phyloP scores from a whole-genome alignment of 192 early-diverging fungal species.

The Backusella tarrabulga region DNA sequence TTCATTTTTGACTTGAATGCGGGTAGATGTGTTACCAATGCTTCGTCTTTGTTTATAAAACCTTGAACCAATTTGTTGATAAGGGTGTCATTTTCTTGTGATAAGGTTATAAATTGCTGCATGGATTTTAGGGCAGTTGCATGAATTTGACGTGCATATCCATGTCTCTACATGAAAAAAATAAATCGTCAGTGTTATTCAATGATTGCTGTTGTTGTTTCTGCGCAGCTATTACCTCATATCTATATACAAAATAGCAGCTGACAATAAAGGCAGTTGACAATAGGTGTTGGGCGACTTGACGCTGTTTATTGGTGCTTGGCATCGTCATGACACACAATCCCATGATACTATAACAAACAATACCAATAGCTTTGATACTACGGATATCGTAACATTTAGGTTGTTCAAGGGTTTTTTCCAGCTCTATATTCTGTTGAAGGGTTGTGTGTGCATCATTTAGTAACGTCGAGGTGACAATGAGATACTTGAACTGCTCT shows the following conservation, averaged over 20 bases:
- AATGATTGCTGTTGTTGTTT: not conserved
- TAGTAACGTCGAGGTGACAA: slow-evolving; percentile 52
- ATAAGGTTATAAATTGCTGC: not conserved
- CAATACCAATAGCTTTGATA: not conserved
- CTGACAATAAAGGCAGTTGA: not conserved
- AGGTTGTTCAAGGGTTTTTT: not conserved
- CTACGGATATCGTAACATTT: not conserved
- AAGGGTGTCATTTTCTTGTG: not conserved
- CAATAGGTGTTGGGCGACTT: not conserved
- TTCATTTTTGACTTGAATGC: not conserved
- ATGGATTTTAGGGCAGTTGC: not conserved
- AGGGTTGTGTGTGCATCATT: slow-evolving; percentile 17
- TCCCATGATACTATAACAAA: not conserved
- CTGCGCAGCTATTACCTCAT: not conserved
- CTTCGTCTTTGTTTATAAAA: not conserved
- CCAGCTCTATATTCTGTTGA: not conserved
- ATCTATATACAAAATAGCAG: not conserved
- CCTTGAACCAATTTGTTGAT: not conserved
- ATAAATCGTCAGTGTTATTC: not conserved
- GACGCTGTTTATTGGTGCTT: not conserved
- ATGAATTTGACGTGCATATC: not conserved
- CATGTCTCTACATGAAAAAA: not conserved
- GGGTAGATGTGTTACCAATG: not conserved
- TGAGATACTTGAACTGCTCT: slow-evolving; percentile 58
- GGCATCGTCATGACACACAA: not conserved